These are phyloP conservation scores for Penicillium fuscoglaucum DNA, from an alignment of 2,329 filamentous ascomycete species.

Conservation along the genomic window DNA sequence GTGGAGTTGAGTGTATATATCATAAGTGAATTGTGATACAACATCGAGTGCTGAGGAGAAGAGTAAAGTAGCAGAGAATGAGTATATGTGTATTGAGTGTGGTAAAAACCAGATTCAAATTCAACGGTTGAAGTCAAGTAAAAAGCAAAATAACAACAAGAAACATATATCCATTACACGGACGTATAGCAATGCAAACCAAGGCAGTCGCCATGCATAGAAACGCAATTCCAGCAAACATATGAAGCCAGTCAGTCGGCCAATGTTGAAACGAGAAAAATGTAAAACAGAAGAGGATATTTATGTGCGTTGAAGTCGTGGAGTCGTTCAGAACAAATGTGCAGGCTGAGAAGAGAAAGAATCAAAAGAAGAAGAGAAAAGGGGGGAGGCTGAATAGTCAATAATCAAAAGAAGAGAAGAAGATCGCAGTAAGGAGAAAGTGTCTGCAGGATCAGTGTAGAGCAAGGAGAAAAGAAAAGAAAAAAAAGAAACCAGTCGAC, in stretches of 20 bases:
- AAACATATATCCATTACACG: slow-evolving; percentile 13
- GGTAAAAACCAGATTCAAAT: too few species aligned
- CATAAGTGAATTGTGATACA: not conserved
- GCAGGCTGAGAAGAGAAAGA: not conserved
- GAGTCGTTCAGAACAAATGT: slow-evolving; percentile 1
- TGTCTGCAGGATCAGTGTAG: not conserved
- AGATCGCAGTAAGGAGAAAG: not conserved
- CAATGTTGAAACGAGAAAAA: not conserved
- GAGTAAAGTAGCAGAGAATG: too few species aligned
- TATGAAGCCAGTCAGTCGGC: not conserved
- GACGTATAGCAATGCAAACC: slow-evolving; percentile 2
- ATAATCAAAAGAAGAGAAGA: not conserved
- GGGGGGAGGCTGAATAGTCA: not conserved
- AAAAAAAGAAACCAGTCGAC: not conserved
- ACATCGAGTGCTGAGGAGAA: not conserved
- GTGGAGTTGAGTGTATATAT: not conserved
- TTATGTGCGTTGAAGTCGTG: slow-evolving; percentile 8
- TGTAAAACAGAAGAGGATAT: slow-evolving; percentile 8
- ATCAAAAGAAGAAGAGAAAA: not conserved
- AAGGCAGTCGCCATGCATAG: slow-evolving; percentile 10
- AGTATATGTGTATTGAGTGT: too few species aligned
- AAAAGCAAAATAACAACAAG: not conserved
- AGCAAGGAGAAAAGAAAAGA: not conserved
- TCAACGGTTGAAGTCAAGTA: not conserved
- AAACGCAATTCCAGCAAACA: slow-evolving; percentile 1